Evolutionary conservation across 1,284 basidiomycete species (phyloP), one percentile per base, ranked within the genome.

Genomic region (Austropuccinia psidii): DNA sequence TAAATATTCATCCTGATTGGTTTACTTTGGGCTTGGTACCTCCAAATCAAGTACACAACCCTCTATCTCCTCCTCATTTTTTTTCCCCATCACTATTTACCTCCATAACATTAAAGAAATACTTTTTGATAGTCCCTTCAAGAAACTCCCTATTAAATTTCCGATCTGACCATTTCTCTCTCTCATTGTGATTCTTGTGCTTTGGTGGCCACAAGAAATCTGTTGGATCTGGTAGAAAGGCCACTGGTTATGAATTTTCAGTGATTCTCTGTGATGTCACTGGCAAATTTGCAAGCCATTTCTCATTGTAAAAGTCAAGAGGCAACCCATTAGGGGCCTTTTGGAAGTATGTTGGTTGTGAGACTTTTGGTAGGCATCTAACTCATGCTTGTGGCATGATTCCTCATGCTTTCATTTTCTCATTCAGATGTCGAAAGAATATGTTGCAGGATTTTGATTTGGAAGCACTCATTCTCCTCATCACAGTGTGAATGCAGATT

Each of bases 271-370:
- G 45, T 29, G 62, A 37, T 1, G 24, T 29, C 1, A 19, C 29
- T 19, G 39, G 27, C 39, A 37, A 24, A 1, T 49, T 24, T 41
- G 7, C n/a, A 4, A 61, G 4, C 69, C 58, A 61, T 31, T 52
- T 33, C 19, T 13, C 31, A 47, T 41, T 2, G 21, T 62, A 72
- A 21, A 72, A 73, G 21, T 73, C 69, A 21, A 73, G 8, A 6
- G 69, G 69, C 8, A 73, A 29, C n/a, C 24, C 4, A 33, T 54
- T 29, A 41, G 69, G 69, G 1, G 60, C 68, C 58, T 61, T 62
- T 4, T 27, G 24, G 15, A 54, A 54, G n/a, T n/a, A n/a, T n/a
- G n/a, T n/a, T n/a, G n/a, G n/a, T n/a, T n/a, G n/a, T n/a, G n/a
- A n/a, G n/a, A n/a, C n/a, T n/a, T 13, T 31, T 1, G 69, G 58